Conservation (phyloP, 1,284 basidiomycete genomes). For the Moesziomyces parantarcticus region DNA sequence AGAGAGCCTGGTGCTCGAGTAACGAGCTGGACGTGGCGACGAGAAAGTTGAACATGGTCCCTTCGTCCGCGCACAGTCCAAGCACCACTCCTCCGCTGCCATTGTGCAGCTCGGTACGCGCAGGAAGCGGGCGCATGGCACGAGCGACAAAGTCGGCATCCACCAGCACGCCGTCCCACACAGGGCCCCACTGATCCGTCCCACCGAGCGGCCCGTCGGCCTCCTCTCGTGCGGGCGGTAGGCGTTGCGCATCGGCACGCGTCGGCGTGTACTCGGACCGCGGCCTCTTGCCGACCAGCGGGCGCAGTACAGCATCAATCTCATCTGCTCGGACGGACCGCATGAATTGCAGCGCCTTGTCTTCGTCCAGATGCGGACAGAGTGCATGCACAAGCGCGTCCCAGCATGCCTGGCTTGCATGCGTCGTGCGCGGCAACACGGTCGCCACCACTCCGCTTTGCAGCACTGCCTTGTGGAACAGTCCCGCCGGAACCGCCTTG, state of each 20-base stretch:
- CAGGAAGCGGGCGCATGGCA: conserved; percentile 17
- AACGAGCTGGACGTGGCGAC: conserved; percentile 33
- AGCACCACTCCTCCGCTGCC: conserved; percentile 37
- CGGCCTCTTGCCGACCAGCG: conserved; percentile 38
- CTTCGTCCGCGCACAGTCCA: conserved; percentile 50
- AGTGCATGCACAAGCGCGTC: conserved; percentile 26
- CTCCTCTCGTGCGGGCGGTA: conserved; percentile 30
- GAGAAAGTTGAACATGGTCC: conserved; percentile 54
- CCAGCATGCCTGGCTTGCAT: conserved; percentile 43
- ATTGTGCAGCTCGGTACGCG: conserved; percentile 27
- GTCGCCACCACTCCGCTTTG: conserved; percentile 44
- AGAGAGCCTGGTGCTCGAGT: conserved; percentile 16
- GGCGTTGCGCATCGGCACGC: not conserved
- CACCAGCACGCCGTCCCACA: conserved; percentile 51
- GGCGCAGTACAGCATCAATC: conserved; percentile 18
- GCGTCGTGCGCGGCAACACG: conserved; percentile 35
- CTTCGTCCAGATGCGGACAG: conserved; percentile 32
- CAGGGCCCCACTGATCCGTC: conserved; percentile 44
- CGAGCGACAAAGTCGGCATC: conserved; percentile 21
- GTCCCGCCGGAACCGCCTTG: conserved; percentile 14
- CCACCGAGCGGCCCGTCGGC: conserved; percentile 7
- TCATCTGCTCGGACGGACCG: conserved; percentile 30
- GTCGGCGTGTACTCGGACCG: conserved; percentile 36
- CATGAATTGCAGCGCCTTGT: conserved; percentile 34
- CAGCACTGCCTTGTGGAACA: conserved; percentile 48